Evolutionary conservation across 352 stramenopile species (phyloP).

Genomic region (Achlya hypogyna): DNA sequence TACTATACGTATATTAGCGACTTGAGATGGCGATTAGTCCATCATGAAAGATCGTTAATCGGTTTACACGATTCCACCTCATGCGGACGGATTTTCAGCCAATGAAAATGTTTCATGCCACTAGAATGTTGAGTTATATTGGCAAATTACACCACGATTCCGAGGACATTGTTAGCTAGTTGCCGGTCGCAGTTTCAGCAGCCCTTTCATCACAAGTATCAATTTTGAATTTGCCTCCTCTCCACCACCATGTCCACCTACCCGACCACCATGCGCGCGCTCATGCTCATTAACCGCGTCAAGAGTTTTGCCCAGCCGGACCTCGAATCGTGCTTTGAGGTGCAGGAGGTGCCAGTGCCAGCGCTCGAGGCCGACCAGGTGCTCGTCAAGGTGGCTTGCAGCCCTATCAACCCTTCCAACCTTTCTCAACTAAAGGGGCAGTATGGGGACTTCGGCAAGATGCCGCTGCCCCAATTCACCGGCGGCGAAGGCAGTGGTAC

Average conservation of each 20-base stretch:
- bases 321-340: conserved; percentile 13
- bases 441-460: not conserved
- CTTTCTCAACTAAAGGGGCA: conserved; percentile 3
- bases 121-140: too few species aligned
- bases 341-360: conserved; percentile 22
- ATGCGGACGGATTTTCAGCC: too few species aligned
- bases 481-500: conserved; percentile 23
- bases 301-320: conserved; percentile 18
- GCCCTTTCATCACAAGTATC: too few species aligned
- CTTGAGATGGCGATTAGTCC: too few species aligned
- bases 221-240: too few species aligned
- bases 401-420: conserved; percentile 27
- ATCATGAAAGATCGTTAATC: too few species aligned
- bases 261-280: conserved; percentile 17
- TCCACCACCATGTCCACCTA: not conserved
- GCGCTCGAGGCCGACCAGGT: conserved; percentile 18
- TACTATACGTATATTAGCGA: too few species aligned
- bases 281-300: conserved; percentile 17
- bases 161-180: too few species aligned
- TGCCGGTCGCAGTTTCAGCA: too few species aligned
- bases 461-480: conserved; percentile 4
- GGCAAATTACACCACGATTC: too few species aligned
- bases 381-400: conserved; percentile 24
- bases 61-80: too few species aligned
- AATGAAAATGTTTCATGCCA: too few species aligned